phyloP scores from a whole-genome alignment of 1,284 basidiomycete species.

The Cystobasidium pallidum region DNA sequence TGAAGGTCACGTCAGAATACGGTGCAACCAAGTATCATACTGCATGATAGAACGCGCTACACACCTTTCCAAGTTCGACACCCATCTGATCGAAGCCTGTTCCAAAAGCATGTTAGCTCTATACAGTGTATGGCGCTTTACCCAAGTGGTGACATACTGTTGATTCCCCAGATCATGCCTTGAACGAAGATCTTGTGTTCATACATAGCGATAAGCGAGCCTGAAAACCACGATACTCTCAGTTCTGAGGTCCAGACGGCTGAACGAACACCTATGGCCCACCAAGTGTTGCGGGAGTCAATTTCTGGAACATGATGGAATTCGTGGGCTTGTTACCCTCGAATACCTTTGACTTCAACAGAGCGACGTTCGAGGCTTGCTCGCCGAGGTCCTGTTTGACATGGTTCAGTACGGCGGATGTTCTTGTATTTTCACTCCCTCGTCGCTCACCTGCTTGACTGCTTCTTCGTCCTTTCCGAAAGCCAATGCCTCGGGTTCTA shows the following conservation, averaged over 20 bases:
- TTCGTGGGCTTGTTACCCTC: conserved; percentile 97
- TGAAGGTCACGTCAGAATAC: background rate
- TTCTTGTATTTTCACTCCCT: background rate
- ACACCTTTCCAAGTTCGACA: conserved; percentile 14
- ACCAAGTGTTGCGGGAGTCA: conserved; percentile 88
- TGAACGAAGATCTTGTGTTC: conserved; percentile 99
- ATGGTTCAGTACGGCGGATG: background rate
- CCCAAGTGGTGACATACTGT: conserved; percentile 64
- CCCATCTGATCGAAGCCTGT: conserved; percentile 12
- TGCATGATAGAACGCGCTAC: background rate
- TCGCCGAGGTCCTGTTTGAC: conserved; percentile 67
- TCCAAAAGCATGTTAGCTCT: background rate
- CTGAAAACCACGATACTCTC: conserved; percentile 51
- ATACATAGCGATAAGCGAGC: conserved; percentile 84
- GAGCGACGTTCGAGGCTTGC: conserved; percentile 73
- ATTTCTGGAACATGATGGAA: conserved; percentile 88
- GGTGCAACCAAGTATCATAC: no score
- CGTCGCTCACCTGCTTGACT: conserved; percentile 61
- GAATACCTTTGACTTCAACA: conserved; percentile 97
- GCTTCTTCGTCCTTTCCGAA: conserved; percentile 95
- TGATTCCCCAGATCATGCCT: conserved; percentile 96
- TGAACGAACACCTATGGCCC: conserved; percentile 22
- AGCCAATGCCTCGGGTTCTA: conserved; percentile 69
- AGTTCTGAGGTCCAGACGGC: conserved; percentile 21
- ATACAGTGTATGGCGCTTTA: background rate